Conservation (phyloP, 768 basidiomycete genomes). For the Gyrodon lividus region DNA sequence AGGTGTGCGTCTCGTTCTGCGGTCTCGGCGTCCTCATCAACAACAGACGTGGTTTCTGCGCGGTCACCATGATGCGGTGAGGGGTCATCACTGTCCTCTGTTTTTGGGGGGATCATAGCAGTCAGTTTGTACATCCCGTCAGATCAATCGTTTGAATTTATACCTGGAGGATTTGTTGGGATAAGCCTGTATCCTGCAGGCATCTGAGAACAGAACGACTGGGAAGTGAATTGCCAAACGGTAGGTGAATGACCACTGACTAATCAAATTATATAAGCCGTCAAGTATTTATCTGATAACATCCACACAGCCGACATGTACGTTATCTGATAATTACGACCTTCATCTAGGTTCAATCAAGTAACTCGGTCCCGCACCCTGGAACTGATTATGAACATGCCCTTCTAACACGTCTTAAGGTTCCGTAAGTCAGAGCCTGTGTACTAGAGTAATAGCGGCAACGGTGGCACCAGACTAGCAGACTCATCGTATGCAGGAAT, state of each 20-base stretch:
- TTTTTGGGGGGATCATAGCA: neutral
- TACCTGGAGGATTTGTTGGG: constrained; percentile 17
- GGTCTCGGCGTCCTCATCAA: neutral
- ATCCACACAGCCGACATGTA: neutral
- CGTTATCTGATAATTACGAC: neutral
- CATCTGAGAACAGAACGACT: constrained; percentile 14
- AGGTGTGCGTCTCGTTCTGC: constrained; percentile 29
- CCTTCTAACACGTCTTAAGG: no score
- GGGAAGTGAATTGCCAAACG: neutral
- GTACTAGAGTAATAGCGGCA: no score
- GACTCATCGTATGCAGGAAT: no score
- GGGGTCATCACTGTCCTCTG: constrained; percentile 6
- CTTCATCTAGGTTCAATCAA: neutral
- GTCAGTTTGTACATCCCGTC: neutral
- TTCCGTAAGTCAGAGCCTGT: neutral
- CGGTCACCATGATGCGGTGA: neutral
- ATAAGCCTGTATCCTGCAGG: constrained; percentile 14
- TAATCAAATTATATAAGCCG: neutral
- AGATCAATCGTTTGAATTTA: neutral
- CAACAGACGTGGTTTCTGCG: neutral
- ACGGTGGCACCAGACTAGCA: no score
- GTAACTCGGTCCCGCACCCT: no score
- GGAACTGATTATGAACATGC: no score
- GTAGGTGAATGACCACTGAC: neutral
- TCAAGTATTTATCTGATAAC: constrained; percentile 14